Percentiles rank a stretch among this genome's conserved stretches.
Conservation (phyloP, 139 green algal species). For the Zygnema circumcarinatum region DNA sequence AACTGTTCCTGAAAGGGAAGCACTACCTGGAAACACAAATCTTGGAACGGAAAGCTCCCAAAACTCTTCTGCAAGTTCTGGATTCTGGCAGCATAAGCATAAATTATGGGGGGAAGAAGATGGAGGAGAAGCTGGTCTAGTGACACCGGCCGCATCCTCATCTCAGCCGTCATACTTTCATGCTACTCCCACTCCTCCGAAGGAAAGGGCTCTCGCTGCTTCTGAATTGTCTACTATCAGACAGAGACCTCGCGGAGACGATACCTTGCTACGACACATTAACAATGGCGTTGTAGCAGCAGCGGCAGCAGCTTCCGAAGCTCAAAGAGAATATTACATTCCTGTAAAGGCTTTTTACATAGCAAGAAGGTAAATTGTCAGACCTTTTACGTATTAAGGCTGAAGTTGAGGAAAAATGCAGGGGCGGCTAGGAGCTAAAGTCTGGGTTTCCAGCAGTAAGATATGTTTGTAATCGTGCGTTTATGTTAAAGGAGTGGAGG, state of each 20-base stretch:
- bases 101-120: slow-evolving; percentile 2
- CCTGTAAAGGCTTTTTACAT: slow-evolving; percentile 50
- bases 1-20: too few relatives aligned
- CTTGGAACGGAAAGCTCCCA: too few relatives aligned
- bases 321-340: slow-evolving; percentile 32
- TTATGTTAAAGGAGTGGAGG: too few relatives aligned
- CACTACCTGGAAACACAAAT: too few relatives aligned
- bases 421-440: too few relatives aligned
- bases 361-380: slow-evolving; percentile 32
- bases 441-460: too few relatives aligned
- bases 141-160: not conserved
- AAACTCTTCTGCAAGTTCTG: too few relatives aligned
- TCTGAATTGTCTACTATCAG: not conserved
- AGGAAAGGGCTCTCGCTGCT: not conserved
- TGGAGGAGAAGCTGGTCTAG: not conserved
- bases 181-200: not conserved
- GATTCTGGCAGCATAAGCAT: slow-evolving; percentile 22
- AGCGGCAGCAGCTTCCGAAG: slow-evolving; percentile 3
- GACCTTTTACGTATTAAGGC: too few relatives aligned
- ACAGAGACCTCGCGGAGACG: not conserved
- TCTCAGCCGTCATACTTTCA: not conserved
- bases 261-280: not conserved
- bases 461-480: too few relatives aligned
- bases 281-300: not conserved
- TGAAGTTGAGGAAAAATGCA: too few relatives aligned